Percentiles rank a stretch among this genome's conserved stretches.
Evolutionary conservation across 768 basidiomycete genomes (phyloP).

Genomic region (Kwoniella heveanensis): DNA sequence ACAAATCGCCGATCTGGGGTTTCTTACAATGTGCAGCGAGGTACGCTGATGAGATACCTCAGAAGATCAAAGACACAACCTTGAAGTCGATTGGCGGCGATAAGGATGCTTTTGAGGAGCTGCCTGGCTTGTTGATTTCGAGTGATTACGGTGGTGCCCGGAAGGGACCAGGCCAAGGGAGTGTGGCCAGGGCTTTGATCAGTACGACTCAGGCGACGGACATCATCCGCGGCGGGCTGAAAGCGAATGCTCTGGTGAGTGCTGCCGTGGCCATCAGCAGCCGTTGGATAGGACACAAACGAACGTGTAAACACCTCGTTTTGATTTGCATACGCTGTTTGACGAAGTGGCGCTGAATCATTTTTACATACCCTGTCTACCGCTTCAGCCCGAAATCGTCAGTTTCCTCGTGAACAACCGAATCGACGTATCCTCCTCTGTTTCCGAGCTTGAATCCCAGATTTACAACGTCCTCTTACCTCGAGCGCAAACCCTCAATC

Average conservation of each 20-base stretch:
- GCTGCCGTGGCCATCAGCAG: too few species aligned
- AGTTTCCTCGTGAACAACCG: slow-evolving; percentile 50
- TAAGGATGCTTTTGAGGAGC: slow-evolving; percentile 22
- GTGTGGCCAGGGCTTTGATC: slow-evolving; percentile 20
- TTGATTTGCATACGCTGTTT: too few species aligned
- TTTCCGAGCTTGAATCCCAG: slow-evolving; percentile 35
- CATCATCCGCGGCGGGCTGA: slow-evolving; percentile 60
- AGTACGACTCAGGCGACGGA: slow-evolving; percentile 72
- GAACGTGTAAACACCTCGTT: too few species aligned
- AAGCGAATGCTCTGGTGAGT: slow-evolving; percentile 68
- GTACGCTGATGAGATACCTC: slow-evolving; percentile 64
- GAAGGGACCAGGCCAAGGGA: slow-evolving; percentile 5
- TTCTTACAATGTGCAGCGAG: slow-evolving; percentile 66
- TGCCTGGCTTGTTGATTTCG: slow-evolving; percentile 18
- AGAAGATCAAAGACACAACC: slow-evolving; percentile 57
- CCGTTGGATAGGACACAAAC: too few species aligned
- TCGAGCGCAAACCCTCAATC: slow-evolving; percentile 36
- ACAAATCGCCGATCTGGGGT: slow-evolving; percentile 39
- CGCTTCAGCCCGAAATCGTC: slow-evolving; percentile 39
- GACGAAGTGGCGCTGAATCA: too few species aligned
- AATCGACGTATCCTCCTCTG: slow-evolving; percentile 46
- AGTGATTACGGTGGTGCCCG: slow-evolving; percentile 9
- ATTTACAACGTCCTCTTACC: slow-evolving; percentile 27
- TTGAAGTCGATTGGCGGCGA: slow-evolving; percentile 16
- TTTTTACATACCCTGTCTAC: not conserved